These are phyloP conservation scores for Phaeodactylum tricornutum DNA, from an alignment of 108 stramenopile genomes.

Conservation along the genomic window DNA sequence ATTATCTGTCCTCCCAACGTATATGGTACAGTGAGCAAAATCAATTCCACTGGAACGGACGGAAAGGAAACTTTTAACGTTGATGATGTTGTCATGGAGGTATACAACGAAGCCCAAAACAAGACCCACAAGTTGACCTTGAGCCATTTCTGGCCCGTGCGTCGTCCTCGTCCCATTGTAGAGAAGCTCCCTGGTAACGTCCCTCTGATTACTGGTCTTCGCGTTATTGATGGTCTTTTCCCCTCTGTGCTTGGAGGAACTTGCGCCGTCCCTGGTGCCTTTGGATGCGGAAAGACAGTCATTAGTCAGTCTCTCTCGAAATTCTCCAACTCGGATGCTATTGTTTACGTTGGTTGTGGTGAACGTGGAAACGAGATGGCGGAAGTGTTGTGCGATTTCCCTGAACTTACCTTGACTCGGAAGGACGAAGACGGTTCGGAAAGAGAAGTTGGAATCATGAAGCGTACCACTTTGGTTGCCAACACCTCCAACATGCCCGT, in stretches of 20 bases:
- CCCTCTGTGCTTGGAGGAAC: slow-evolving; percentile 98
- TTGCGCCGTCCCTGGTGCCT: slow-evolving; percentile 98
- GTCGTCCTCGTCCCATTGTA: slow-evolving; percentile 93
- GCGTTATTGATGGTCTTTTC: slow-evolving; percentile 98
- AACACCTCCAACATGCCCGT: slow-evolving; percentile 99
- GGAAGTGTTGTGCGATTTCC: slow-evolving; percentile 99
- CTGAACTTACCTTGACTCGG: slow-evolving; percentile 97
- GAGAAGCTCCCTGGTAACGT: slow-evolving; percentile 97
- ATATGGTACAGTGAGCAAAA: slow-evolving; percentile 92
- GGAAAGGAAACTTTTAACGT: slow-evolving; percentile 88
- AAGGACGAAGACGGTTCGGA: slow-evolving; percentile 74
- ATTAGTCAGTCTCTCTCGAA: slow-evolving; percentile 98
- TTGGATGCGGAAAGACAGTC: slow-evolving; percentile 99
- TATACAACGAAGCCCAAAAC: slow-evolving; percentile 86
- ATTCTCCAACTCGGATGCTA: slow-evolving; percentile 95
- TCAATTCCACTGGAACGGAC: slow-evolving; percentile 90
- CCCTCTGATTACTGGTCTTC: slow-evolving; percentile 97
- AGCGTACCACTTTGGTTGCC: slow-evolving; percentile 99
- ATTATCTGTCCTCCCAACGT: slow-evolving; percentile 98
- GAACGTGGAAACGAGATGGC: slow-evolving; percentile 99
- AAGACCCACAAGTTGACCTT: slow-evolving; percentile 83
- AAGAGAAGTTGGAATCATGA: slow-evolving; percentile 99
- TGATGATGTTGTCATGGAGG: slow-evolving; percentile 97
- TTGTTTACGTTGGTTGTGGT: slow-evolving; percentile 93
- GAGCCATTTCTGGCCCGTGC: slow-evolving; percentile 99